phyloP scores from a whole-genome alignment of 306 rosid genomes.

The Prunus armeniaca region DNA sequence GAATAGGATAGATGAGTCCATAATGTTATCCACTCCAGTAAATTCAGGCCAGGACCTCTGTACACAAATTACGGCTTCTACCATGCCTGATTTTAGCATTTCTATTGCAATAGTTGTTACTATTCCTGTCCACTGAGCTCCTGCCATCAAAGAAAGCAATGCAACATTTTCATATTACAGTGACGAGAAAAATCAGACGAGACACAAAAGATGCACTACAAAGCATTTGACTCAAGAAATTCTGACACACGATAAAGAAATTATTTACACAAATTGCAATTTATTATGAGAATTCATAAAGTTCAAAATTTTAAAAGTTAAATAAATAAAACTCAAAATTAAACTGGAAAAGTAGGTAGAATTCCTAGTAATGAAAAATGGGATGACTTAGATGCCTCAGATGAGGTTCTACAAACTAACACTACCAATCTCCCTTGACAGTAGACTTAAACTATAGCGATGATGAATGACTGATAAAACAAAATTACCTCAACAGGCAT shows the following conservation, averaged over 20 bases:
- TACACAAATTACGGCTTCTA: conserved; percentile 94
- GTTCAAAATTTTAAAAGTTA: background rate
- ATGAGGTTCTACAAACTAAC: background rate
- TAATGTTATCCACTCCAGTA: background rate
- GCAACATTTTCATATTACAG: background rate
- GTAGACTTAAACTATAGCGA: background rate
- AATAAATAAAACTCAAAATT: background rate
- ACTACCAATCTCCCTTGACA: background rate
- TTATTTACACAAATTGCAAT: background rate
- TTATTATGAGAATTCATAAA: background rate
- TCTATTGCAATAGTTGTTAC: conserved; percentile 92
- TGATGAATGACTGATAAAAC: background rate
- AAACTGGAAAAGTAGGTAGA: background rate
- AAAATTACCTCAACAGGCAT: conserved; percentile 76
- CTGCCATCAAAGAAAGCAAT: conserved; percentile 31
- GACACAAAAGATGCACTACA: background rate
- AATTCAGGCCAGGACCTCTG: conserved; percentile 58
- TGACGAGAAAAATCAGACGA: background rate
- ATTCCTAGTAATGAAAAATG: background rate
- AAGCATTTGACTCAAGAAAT: background rate
- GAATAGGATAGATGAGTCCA: background rate
- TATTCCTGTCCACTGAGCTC: conserved; percentile 99
- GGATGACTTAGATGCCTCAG: background rate
- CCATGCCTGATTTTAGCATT: conserved; percentile 97
- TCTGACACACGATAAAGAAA: background rate